These are phyloP conservation scores for Boletus fagicola DNA, from an alignment of 768 basidiomycete genomes.

Conservation along the genomic window DNA sequence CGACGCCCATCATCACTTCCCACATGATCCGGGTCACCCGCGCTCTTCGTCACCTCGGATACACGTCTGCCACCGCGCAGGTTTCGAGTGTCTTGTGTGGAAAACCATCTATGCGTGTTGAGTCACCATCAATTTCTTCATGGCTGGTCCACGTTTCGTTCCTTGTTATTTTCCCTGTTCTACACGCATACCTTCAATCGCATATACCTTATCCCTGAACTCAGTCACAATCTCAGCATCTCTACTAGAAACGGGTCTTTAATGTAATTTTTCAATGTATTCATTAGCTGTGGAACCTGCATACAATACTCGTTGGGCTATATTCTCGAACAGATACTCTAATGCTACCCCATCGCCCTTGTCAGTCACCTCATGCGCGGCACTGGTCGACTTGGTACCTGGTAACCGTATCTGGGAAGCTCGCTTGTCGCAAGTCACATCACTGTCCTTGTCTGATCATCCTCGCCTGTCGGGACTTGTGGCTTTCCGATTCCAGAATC, in stretches of 20 bases:
- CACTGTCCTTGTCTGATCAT: neutral
- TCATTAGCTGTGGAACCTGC: constrained; percentile 19
- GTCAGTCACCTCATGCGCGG: neutral
- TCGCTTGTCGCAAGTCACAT: neutral
- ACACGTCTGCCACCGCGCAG: constrained; percentile 3
- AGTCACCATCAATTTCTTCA: constrained; percentile 8
- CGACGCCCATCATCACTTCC: constrained; percentile 5
- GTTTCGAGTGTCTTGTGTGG: constrained; percentile 6
- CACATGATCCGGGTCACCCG: constrained; percentile 6
- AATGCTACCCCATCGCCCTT: neutral
- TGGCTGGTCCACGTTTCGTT: constrained; percentile 23
- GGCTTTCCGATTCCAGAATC: neutral
- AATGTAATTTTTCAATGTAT: constrained; percentile 28
- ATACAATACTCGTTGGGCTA: constrained; percentile 22
- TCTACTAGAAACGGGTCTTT: constrained; percentile 27
- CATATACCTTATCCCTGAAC: constrained; percentile 26
- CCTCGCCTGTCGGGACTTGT: neutral
- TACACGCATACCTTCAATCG: constrained; percentile 10
- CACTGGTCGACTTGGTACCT: neutral
- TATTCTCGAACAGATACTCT: constrained; percentile 11
- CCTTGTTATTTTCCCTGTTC: neutral
- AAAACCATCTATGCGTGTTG: constrained; percentile 6
- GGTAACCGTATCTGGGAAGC: neutral
- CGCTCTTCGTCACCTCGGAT: constrained; percentile 7
- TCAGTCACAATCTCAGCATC: constrained; percentile 24